Evolutionary conservation across 2,329 filamentous ascomycete species (phyloP), one percentile per base, ranked within the genome.

Genomic region (Geosmithia morbida): DNA sequence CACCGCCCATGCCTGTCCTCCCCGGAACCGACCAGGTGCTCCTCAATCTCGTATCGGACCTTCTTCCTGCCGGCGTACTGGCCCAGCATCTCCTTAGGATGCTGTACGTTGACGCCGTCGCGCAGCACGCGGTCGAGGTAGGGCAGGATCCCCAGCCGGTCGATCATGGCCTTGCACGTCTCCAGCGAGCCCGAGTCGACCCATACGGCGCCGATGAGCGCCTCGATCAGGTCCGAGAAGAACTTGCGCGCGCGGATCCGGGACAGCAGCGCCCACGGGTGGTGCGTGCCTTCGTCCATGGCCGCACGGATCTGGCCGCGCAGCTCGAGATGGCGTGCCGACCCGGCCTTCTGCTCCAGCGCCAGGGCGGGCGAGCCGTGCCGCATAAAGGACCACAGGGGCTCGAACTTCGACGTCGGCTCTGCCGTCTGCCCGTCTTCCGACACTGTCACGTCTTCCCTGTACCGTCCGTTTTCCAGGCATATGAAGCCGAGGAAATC

Each of bases 151-250:
- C 87, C 87, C 3, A 87, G 65, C 0, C 67, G 65, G 43, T 75
- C 70, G 0, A 87, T 59, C 39, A 96, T 70, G 0, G 47, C 56
- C 45, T 72, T 67, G 55, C 87, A 94, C 0, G 59, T 60, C 0
- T 66, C 66, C 14, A 87, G 58, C 1, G 74, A 71, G 0, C 83
- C 84, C 0, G 72, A 85, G 60, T 97, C 92, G 18, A 95, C 68
- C 69, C 85, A 96, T 0, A 96, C 72, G 0, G 88, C 89, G 0
- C 86, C 90, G 0, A 97, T 62, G 0, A 94, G 60, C 30, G 78
- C 77, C 65, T 97, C 90, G 10, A 96, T 70, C 7, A 96, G 65
- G 60, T 96, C 89, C 0, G 84, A 90, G 62, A 84, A 83, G 61
- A 86, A 85, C 58, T 96, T 96, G 16, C 77, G 77, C 0, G 81